Evolutionary conservation across 164 flowering plant species (phyloP), one percentile per base, ranked within the genome.

Genomic region (Magnolia kwangsiensis): DNA sequence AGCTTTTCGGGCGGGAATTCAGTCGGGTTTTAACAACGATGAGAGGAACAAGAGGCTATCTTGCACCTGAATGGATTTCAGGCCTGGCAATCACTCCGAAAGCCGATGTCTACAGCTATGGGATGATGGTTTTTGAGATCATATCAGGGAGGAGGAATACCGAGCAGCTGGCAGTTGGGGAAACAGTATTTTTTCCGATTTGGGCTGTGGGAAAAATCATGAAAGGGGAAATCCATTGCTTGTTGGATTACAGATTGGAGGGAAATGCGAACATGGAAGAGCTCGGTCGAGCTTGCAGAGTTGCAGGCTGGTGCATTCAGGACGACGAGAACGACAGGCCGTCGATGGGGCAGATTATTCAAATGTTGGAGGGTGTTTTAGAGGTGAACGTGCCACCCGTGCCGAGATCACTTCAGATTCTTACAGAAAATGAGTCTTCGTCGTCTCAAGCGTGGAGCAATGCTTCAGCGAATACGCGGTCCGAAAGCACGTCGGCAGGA

Each of bases 241-340:
- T 77, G 6, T 63, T 77, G 16, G 75, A 77, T 29, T 0, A 71
- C 16, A 50, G 69, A 51, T 8, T 77, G 37, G 50, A 77, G 50
- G 79, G 79, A 23, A 51, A 49, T 51, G 58, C n/a, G 5, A 18
- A 71, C 20, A 9, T 18, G 9, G 70, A 63, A 50, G 79, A 77
- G 49, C 63, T 77, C 4, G 8, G 5, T 66, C 50, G 63, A 23
- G 77, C 77, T 75, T 75, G 71, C 23, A 75, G 49, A 67, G 74
- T 71, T 14, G 75, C 71, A 14, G 63, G 70, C 71, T 77, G 79
- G 79, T 77, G 79, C 70, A 65, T 77, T 27, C 79, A 77, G 64
- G 79, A 71, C 51, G 63, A 72, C 10, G 79, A 77, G 50, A 29
- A 51, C 10, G 50, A 72, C 23, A 63, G 79, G 50, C 79, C 79